Percentiles rank a stretch among this genome's conserved stretches.
Conservation (phyloP, 306 rosid species). For the Luffa aegyptiaca region DNA sequence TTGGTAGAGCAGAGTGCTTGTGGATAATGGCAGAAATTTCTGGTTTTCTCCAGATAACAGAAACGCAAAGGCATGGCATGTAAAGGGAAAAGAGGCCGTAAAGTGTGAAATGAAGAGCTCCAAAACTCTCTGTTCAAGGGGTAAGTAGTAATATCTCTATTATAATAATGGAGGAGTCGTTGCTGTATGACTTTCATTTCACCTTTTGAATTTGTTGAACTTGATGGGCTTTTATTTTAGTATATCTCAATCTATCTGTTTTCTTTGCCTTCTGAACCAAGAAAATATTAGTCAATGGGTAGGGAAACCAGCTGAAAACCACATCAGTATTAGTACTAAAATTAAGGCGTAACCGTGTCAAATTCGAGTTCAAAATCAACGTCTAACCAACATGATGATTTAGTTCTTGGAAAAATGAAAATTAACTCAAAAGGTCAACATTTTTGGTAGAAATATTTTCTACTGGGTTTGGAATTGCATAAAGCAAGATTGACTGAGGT, state of each 20-base stretch:
- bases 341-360: no score
- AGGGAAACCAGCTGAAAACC: no score
- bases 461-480: neutral
- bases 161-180: neutral
- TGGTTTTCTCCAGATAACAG: neutral
- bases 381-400: no score
- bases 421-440: neutral
- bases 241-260: neutral
- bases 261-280: neutral
- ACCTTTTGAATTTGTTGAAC: neutral
- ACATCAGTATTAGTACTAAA: no score
- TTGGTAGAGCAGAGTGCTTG: neutral
- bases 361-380: neutral
- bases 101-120: neutral
- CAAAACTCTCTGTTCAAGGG: neutral
- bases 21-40: neutral
- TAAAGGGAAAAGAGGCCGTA: neutral
- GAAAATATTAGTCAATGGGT: neutral
- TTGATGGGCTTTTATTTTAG: neutral
- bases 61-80: neutral
- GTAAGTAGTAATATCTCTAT: neutral
- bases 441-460: no score
- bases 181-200: neutral
- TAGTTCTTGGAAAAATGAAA: no score
- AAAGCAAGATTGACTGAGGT: neutral